phyloP scores from a whole-genome alignment of 352 stramenopile species.

The Globisporangium rhizosaccharum region DNA sequence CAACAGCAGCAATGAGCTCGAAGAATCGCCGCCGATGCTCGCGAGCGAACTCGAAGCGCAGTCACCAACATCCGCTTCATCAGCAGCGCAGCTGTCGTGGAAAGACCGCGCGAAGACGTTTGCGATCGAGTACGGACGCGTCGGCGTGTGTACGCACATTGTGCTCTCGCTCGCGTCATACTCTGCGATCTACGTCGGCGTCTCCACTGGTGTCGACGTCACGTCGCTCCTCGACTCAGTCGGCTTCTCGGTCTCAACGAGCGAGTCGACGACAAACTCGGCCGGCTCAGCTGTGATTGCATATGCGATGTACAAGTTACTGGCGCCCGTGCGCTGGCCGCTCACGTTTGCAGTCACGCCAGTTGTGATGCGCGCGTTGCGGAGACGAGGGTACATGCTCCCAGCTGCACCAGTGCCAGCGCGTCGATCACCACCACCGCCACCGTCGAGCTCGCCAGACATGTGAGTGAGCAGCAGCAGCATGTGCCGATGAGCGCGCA shows the following conservation, averaged over 20 bases:
- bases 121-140: slow-evolving; percentile 72
- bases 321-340: slow-evolving; percentile 69
- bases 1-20: background rate
- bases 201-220: slow-evolving; percentile 71
- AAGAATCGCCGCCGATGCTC: background rate
- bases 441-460: background rate
- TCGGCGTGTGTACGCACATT: slow-evolving; percentile 72
- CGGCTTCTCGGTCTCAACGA: slow-evolving; percentile 35
- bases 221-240: slow-evolving; percentile 38
- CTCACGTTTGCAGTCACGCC: slow-evolving; percentile 78
- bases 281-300: slow-evolving; percentile 73
- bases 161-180: slow-evolving; percentile 72
- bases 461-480: background rate
- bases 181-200: slow-evolving; percentile 65
- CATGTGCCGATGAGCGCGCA: background rate
- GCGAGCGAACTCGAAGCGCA: background rate
- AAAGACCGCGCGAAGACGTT: slow-evolving; percentile 74
- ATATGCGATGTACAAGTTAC: slow-evolving; percentile 80
- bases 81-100: slow-evolving; percentile 37
- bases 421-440: slow-evolving; percentile 7
- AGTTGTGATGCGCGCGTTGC: slow-evolving; percentile 65
- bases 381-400: slow-evolving; percentile 71
- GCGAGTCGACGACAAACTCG: slow-evolving; percentile 46
- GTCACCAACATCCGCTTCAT: background rate
- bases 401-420: slow-evolving; percentile 5